Base-by-base conservation (phyloP, 2,329 filamentous ascomycete species). In the Didymella glomerata region DNA sequence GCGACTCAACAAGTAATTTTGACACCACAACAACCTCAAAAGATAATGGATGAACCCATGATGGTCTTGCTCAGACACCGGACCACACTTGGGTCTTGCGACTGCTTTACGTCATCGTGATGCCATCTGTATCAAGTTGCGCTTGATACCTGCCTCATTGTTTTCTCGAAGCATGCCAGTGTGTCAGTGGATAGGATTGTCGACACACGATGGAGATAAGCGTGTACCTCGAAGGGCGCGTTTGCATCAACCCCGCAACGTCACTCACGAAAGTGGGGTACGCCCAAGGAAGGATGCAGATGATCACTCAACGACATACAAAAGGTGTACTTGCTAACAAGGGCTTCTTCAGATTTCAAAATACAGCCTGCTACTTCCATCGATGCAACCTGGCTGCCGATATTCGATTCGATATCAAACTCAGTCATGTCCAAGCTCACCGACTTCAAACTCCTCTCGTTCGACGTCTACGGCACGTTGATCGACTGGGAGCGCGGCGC, bases 391-490 rank as follows among this genome's bases (percentile, higher is more conserved):
- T 16, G 8, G 8, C 14, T 13, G 10, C 24, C 13, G 20, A 8
- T 1, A 22, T 16, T 5, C 20, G 24, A 13, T 22, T 40, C 16
- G 2, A 20, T 1, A 13, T 27, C 30, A 18, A 10, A 28, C n/a
- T 5, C 41, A 48, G 55, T 10, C 40, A 76, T 76, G 72, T 67
- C 72, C 20, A 74, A 71, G 34, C 71, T 78, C 28, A 76, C 70
- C 28, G 70, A 78, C 52, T 84, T 81, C 72, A 77, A 77, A 24
- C 76, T 85, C 59, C 84, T 92, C 48, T 88, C 86, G 68, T 92
- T 93, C 77, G 90, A 94, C 77, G 87, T 90, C 79, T 93, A 91
- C 75, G 90, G 90, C 74, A 94, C 91, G 0, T 83, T 93, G 3
- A 86, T 93, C 60, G 89, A 93, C 80, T 92, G 89, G 90, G 88